Conservation (phyloP, 305 asterid species). For the Nicotiana rustica region DNA sequence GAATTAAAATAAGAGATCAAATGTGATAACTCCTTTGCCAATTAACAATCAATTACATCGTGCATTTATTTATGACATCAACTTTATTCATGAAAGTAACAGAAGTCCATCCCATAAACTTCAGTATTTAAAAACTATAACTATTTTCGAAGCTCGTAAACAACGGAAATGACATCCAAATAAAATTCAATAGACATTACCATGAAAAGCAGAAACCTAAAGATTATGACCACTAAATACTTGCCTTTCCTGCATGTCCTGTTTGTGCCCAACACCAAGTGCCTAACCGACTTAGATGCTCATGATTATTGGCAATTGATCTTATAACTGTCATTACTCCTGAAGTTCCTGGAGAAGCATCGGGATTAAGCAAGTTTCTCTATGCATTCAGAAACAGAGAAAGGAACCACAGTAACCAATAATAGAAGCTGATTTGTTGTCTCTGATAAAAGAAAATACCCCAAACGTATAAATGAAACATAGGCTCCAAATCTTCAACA, state of each 20-base stretch:
- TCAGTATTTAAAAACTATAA: slow-evolving; percentile 20
- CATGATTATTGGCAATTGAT: slow-evolving; percentile 85
- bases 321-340: slow-evolving; percentile 89
- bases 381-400: slow-evolving; percentile 24
- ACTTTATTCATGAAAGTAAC: neutral
- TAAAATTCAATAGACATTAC: slow-evolving; percentile 6
- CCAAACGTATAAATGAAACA: slow-evolving; percentile 98
- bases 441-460: slow-evolving; percentile 57
- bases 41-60: neutral
- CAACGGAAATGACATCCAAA: slow-evolving; percentile 16
- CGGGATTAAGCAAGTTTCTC: slow-evolving; percentile 33
- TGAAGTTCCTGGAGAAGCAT: slow-evolving; percentile 80
- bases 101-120: neutral
- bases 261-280: slow-evolving; percentile 96
- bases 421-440: slow-evolving; percentile 17
- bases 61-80: slow-evolving; percentile 8
- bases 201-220: slow-evolving; percentile 23
- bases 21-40: slow-evolving; percentile 10
- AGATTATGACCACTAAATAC: slow-evolving; percentile 41
- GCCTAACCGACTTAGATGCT: slow-evolving; percentile 79
- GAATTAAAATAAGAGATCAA: neutral
- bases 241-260: slow-evolving; percentile 91
- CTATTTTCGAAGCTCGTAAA: slow-evolving; percentile 7
- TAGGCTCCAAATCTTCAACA: slow-evolving; percentile 96
- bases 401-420: slow-evolving; percentile 31